Evolutionary conservation across 495 filamentous ascomycete genomes (phyloP).

Genomic region (Hyaloscypha variabilis): DNA sequence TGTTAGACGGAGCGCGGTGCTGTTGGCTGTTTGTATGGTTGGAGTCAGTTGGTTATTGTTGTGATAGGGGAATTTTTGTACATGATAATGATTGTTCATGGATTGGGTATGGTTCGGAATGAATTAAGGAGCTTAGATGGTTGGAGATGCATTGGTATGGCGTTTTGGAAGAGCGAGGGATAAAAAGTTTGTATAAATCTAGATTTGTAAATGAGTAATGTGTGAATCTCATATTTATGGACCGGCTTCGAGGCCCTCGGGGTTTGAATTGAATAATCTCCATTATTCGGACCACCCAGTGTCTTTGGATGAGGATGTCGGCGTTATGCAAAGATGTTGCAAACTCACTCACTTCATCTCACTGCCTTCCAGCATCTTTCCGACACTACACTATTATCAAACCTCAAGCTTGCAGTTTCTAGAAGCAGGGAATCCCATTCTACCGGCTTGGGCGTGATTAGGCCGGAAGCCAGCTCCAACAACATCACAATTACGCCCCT

Average conservation of each 20-base stretch:
- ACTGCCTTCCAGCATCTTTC: neutral
- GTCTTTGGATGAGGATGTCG: too few relatives aligned
- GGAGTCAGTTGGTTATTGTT: constrained; percentile 16
- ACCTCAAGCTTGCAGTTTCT: neutral
- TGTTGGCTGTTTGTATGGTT: constrained; percentile 19
- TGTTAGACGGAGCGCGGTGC: constrained; percentile 16
- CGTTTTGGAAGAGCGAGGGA: neutral
- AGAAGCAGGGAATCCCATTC: neutral
- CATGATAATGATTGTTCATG: neutral
- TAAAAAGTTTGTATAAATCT: neutral
- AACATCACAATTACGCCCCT: neutral
- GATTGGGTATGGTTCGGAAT: neutral
- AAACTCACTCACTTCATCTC: neutral
- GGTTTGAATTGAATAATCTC: too few relatives aligned
- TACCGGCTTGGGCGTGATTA: neutral
- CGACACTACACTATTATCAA: neutral
- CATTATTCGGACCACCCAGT: too few relatives aligned
- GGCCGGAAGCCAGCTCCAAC: neutral
- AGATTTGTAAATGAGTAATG: constrained; percentile 4
- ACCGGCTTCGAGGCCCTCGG: neutral
- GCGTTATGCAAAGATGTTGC: too few relatives aligned
- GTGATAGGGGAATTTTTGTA: constrained; percentile 4
- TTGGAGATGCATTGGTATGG: neutral
- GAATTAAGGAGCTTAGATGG: constrained; percentile 1
- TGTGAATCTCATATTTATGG: neutral